These are phyloP conservation scores for Luffa aegyptiaca DNA, from an alignment of 306 rosid genomes.

Conservation along the genomic window DNA sequence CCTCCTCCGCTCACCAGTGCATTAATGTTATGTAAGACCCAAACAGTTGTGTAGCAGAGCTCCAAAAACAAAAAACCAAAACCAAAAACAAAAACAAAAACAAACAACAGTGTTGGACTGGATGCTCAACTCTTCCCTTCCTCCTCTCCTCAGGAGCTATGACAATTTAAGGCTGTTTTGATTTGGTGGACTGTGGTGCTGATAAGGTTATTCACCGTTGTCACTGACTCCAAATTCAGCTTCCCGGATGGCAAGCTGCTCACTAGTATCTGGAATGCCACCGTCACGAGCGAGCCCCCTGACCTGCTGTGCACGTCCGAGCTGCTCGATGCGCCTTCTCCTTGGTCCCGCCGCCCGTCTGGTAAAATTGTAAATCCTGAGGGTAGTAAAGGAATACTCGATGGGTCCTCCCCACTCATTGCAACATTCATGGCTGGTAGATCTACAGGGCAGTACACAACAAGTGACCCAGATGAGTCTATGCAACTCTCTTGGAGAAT, in stretches of 20 bases:
- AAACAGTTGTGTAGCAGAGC: slow-evolving; percentile 12
- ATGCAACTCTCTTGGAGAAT: slow-evolving; percentile 95
- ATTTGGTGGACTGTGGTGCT: slow-evolving; percentile 79
- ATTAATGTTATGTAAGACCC: slow-evolving; percentile 12
- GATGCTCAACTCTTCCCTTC: background rate
- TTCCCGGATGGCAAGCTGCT: slow-evolving; percentile 77
- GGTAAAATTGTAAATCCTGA: slow-evolving; percentile 77
- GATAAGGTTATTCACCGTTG: slow-evolving; percentile 73
- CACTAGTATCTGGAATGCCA: slow-evolving; percentile 78
- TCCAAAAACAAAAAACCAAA: background rate
- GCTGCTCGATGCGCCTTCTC: slow-evolving; percentile 56
- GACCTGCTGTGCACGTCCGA: slow-evolving; percentile 19
- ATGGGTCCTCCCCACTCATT: slow-evolving; percentile 90
- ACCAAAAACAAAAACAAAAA: background rate
- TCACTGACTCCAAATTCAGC: slow-evolving; percentile 79
- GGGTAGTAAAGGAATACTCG: slow-evolving; percentile 71
- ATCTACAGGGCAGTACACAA: slow-evolving; percentile 83
- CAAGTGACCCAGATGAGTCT: slow-evolving; percentile 76
- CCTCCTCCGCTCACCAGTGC: slow-evolving; percentile 50
- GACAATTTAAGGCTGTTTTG: slow-evolving; percentile 79
- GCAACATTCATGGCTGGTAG: slow-evolving; percentile 73
- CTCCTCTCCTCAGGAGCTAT: slow-evolving; percentile 32
- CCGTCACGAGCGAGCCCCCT: slow-evolving; percentile 60
- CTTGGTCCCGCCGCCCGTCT: slow-evolving; percentile 37
- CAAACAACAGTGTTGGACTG: background rate